Base-by-base conservation (phyloP, 2,329 filamentous ascomycete genomes). In the Penicillium rolfsii region DNA sequence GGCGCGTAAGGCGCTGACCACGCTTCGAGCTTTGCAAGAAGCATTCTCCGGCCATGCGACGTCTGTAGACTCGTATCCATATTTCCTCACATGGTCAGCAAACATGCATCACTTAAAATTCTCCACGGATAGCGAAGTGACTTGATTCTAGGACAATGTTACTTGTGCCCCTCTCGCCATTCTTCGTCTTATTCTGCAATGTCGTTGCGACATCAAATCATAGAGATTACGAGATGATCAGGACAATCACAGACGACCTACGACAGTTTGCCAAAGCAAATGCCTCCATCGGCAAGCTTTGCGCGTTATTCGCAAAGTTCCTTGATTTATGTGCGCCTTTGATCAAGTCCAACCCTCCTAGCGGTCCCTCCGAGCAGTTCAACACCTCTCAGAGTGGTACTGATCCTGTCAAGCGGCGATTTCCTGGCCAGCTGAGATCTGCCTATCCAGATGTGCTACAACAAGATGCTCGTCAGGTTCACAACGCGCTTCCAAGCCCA, bases 131-230 rank as follows among this genome's bases (percentile, higher is more conserved):
- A 40, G 12, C 9, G 16, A 24, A 8, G 45, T 54, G 41, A 67
- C 16, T 24, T 22, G 9, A 43, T 26, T 16, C 4, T 26, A 69
- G 67, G 67, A 69, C 67, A n/a, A 68, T 69, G 64, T 43, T 69
- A 5, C 52, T 69, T 9, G 67, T 60, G 38, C 67, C 67, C 2
- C 52, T 69, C 8, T 61, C 66, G 1, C 67, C 67, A 0, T 69
- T 69, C 40, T 69, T 68, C 11, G 66, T 68, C 4, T 50, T 69
- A 5, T 69, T 69, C 46, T 69, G 67, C 52, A 69, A 67, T 12
- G 66, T 69, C 22, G 64, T 69, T 11, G 67, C 67, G 49, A 68
- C 67, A 28, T 69, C 67, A 16, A 59, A 69, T 38, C 59, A 61
- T 11, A 57, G 48, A 38, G 67, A 69, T 45, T 69, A 64, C 30